A percentile compares a stretch with the other conserved stretches of the same genome.
phyloP scores from a whole-genome alignment of 2,329 filamentous ascomycete species.

The Penicillium sp. region DNA sequence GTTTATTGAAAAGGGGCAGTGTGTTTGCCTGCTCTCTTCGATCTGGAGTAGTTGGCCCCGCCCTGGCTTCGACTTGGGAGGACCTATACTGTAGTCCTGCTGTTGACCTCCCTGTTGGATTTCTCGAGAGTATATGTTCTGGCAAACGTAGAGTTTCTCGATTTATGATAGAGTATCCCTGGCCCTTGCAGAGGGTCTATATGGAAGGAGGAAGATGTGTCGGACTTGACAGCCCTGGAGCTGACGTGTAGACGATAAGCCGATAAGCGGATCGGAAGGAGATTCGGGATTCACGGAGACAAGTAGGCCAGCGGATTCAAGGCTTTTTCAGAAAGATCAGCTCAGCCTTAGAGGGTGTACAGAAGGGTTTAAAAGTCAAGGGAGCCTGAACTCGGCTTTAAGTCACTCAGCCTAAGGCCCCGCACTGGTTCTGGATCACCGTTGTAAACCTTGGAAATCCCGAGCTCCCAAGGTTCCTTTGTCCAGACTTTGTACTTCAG shows the following conservation, averaged over 20 bases:
- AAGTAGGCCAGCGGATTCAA: neutral
- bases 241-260: constrained; percentile 13
- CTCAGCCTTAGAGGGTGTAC: neutral
- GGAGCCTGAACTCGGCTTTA: neutral
- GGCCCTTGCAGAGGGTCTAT: neutral
- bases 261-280: constrained; percentile 7
- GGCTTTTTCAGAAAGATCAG: neutral
- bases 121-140: neutral
- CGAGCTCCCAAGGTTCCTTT: neutral
- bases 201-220: neutral
- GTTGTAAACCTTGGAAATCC: neutral
- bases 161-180: neutral
- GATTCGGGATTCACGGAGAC: constrained; percentile 2
- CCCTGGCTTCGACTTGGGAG: constrained; percentile 6
- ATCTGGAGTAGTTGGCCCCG: constrained; percentile 7
- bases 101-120: neutral
- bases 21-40: constrained; percentile 6
- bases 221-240: neutral
- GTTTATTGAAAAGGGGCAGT: constrained; percentile 5
- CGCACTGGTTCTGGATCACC: neutral
- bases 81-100: neutral
- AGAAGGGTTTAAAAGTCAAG: neutral
- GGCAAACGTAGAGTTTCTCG: neutral
- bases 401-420: neutral
- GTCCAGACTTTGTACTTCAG: neutral